Evolutionary conservation across 805 yeast species (phyloP), one percentile per base, ranked within the genome.

Genomic region (Scheffersomyces amazonensis): DNA sequence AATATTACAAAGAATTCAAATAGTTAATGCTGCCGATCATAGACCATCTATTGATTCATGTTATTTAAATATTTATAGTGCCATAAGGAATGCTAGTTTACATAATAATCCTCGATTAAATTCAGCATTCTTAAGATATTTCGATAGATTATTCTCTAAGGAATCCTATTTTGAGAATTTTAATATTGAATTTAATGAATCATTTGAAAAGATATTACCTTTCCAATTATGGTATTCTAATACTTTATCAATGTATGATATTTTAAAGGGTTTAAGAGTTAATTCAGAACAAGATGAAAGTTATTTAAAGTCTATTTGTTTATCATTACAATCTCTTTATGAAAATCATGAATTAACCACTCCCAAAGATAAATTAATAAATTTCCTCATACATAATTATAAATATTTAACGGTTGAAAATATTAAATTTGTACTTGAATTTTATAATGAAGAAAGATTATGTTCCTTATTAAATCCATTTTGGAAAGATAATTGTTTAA

Each of bases 391-490:
- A 23, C 46, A 48, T 4, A 52, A 72, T 46, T 47, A 72, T 13
- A 57, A 54, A 3, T 54, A 55, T 35, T 45, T 78, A 19, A 59
- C 70, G 9, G 59, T 61, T 1, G 58, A 55, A 3, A 60, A 62
- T 9, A 65, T 73, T n/a, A 46, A 56, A 4, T 68, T 64, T 36
- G 69, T 84, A 3, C 53, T 83, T 19, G 56, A 64, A 2, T 71
- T 62, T 46, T 81, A 77, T 52, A 58, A 61, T 3, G 62, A 66
- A 10, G 75, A 76, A 36, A 69, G 73, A 37, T 50, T 71, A 21
- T 83, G 90, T 50, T 68, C 80, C 2, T 75, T 79, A 9, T 53
- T 80, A 5, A 58, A 73, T 21, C 62, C 71, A 0, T 55, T 66
- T 7, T 83, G 89, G 86, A 59, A 60, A 33, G 65, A 58, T 2